These are phyloP conservation scores for Akebia trifoliata DNA, from an alignment of 164 flowering plant genomes.

Conservation along the genomic window DNA sequence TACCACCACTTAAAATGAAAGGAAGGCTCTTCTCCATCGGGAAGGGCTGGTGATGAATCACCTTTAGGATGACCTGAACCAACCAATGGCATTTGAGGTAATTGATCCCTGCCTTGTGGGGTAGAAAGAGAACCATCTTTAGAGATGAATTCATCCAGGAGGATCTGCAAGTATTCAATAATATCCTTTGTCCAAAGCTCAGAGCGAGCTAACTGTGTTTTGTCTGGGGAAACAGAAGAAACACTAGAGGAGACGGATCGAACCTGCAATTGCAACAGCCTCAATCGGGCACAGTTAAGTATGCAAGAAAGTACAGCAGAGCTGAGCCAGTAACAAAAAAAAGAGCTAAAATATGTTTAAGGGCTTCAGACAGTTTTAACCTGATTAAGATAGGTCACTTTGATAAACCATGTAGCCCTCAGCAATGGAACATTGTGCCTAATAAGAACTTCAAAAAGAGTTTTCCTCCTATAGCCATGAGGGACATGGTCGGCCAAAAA, in stretches of 20 bases:
- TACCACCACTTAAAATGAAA: conserved; percentile 91
- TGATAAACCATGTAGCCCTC: conserved; percentile 96
- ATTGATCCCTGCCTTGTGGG: conserved; percentile 52
- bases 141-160: conserved; percentile 65
- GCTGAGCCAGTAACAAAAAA: not conserved
- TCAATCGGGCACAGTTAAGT: conserved; percentile 10
- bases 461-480: conserved; percentile 69
- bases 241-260: conserved; percentile 51
- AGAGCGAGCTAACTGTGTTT: conserved; percentile 60
- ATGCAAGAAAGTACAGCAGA: not conserved
- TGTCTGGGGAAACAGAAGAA: conserved; percentile 72
- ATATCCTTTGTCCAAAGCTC: conserved; percentile 97
- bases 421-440: conserved; percentile 87
- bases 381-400: conserved; percentile 82
- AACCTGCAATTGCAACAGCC: conserved; percentile 45
- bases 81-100: conserved; percentile 48
- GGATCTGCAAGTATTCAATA: conserved; percentile 73
- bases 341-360: too few relatives aligned
- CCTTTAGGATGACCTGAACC: conserved; percentile 47
- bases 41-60: conserved; percentile 35
- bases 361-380: conserved; percentile 10
- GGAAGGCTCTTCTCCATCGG: conserved; percentile 70
- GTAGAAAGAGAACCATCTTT: conserved; percentile 45
- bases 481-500: conserved; percentile 90
- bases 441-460: conserved; percentile 85